Conservation (phyloP, 768 basidiomycete genomes). For the Guyanaporus albipodus region DNA sequence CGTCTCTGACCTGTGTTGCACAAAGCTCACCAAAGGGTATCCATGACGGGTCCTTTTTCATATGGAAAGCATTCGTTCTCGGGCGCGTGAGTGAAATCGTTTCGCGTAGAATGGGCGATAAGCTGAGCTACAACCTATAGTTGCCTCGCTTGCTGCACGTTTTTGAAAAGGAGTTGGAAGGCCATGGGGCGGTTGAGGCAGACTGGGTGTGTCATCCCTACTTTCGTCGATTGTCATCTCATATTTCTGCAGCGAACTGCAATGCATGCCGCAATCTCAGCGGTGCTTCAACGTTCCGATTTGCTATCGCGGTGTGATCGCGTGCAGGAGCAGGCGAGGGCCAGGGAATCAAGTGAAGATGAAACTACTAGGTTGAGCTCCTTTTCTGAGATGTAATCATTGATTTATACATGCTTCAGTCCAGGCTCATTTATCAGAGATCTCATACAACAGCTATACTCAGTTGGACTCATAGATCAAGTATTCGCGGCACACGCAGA, state of each 20-base stretch:
- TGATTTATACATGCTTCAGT: conserved; percentile 19
- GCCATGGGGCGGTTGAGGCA: conserved; percentile 41
- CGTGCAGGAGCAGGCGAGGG: conserved; percentile 34
- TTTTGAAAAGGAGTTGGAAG: conserved; percentile 54
- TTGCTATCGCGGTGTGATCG: conserved; percentile 54
- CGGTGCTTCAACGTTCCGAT: conserved; percentile 49
- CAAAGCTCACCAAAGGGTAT: conserved; percentile 40
- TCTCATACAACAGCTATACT: conserved; percentile 49
- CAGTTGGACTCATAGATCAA: conserved; percentile 52
- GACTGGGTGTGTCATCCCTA: conserved; percentile 51
- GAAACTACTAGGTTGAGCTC: conserved; percentile 17
- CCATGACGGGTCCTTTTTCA: conserved; percentile 30
- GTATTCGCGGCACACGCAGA: conserved; percentile 49
- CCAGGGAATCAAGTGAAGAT: conserved; percentile 19
- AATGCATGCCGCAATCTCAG: conserved; percentile 48
- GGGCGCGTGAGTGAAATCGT: conserved; percentile 52
- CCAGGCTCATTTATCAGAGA: conserved; percentile 24
- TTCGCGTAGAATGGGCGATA: not conserved
- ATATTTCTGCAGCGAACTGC: conserved; percentile 33
- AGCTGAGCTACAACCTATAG: conserved; percentile 33
- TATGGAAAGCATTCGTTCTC: conserved; percentile 72
- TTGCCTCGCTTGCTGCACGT: conserved; percentile 54
- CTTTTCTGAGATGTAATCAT: not conserved
- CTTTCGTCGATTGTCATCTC: not conserved
- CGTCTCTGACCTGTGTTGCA: conserved; percentile 59